Evolutionary conservation across 768 basidiomycete species (phyloP).

Genomic region (Fibroporia radiculosa): DNA sequence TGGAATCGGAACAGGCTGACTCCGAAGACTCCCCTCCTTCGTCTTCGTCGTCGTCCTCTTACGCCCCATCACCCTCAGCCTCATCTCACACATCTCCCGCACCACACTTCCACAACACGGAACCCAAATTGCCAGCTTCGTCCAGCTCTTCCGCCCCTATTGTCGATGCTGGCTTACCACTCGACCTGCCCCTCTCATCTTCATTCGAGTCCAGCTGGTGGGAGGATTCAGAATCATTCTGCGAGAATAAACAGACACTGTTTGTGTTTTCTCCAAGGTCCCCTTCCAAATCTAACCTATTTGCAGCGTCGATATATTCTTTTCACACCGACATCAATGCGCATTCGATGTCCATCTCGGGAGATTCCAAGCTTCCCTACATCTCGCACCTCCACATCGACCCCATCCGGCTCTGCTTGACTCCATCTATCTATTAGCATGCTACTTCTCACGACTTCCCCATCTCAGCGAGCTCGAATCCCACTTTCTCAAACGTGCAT

Average conservation of each 20-base stretch:
- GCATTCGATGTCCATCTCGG: conserved; percentile 45
- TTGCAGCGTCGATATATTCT: conserved; percentile 45
- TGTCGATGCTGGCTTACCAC: not conserved
- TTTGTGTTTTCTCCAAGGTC: conserved; percentile 18
- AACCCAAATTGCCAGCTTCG: too few relatives aligned
- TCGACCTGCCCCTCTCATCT: not conserved
- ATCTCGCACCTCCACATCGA: conserved; percentile 19
- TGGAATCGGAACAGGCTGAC: conserved; percentile 33
- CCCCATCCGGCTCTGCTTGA: conserved; percentile 55
- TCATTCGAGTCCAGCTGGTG: conserved; percentile 12
- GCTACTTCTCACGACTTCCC: conserved; percentile 42
- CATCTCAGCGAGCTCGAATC: conserved; percentile 35
- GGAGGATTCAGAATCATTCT: conserved; percentile 18
- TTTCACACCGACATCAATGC: conserved; percentile 51
- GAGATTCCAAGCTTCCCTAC: conserved; percentile 31
- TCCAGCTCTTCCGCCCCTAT: too few relatives aligned
- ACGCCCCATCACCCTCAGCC: too few relatives aligned
- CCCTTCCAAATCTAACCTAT: conserved; percentile 2
- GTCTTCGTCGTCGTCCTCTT: not conserved
- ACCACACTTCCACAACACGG: too few relatives aligned
- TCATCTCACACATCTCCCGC: too few relatives aligned
- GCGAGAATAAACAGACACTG: conserved; percentile 31
- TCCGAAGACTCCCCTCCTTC: not conserved
- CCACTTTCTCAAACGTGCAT: conserved; percentile 40
- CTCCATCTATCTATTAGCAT: conserved; percentile 54